Evolutionary conservation across 2,329 filamentous ascomycete genomes (phyloP), one percentile per base, ranked within the genome.

Genomic region (Elsinoe perseae): DNA sequence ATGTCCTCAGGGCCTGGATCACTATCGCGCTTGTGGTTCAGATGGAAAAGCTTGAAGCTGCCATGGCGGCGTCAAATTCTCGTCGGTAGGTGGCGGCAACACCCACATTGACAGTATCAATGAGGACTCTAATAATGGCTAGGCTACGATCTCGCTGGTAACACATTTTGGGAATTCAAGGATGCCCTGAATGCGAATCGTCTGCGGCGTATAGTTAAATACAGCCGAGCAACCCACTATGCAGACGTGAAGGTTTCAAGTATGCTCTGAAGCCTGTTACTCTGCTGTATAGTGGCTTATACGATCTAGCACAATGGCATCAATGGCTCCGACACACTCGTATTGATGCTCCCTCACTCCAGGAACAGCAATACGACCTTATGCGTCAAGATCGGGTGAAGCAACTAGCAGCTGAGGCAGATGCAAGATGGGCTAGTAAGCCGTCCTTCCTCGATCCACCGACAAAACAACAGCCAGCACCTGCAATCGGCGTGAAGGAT

Each of bases 141-240:
- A 82, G 82, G 82, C 65, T 73, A 76, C 61, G 82, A 85, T 68
- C 74, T 85, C 48, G 67, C 75, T 18, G 82, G 82, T 59, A 85
- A 85, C 69, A 84, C 81, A 8, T 85, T 78, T 68, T 85, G 82
- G 82, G 81, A 84, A 64, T 84, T 85, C 69, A 80, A 79, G 64
- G 80, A 83, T 64, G 70, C 73, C 16, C 59, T 81, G 56, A 80
- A 81, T 61, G 67, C 77, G 36, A 69, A 72, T 38, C 76, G 81
- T 42, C 73, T 74, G 59, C 76, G 82, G 34, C 74, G 82, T 27
- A 84, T 84, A 16, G 80, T 83, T 57, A 75, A 80, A 61, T 80
- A 78, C 62, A 72, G 71, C 40, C 72, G 72, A 6, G 71, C 72
- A 60, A 77, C 75, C 7, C 79, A 83, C 64, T 77, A 77, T 63